A percentile compares a stretch with the other conserved stretches of the same genome.
Evolutionary conservation across 768 basidiomycete species (phyloP).

Genomic region (Coprinopsis strossmayeri): DNA sequence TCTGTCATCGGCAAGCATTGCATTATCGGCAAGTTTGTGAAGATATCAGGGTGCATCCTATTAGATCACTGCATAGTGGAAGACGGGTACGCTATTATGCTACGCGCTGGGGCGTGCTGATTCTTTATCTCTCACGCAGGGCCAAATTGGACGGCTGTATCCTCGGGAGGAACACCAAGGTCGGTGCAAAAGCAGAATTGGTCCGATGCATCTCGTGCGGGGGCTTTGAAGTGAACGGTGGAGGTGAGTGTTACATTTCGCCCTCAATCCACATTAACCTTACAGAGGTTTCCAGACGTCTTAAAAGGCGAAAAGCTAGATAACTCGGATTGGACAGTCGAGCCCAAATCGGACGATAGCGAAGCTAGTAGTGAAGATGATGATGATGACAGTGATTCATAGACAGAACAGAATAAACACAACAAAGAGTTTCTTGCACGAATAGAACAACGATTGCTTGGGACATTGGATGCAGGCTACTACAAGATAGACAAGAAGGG

Average conservation of each 20-base stretch:
- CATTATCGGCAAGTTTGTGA: slow-evolving; percentile 77
- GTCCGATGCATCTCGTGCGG: slow-evolving; percentile 66
- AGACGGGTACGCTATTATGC: slow-evolving; percentile 58
- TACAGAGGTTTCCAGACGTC: too few relatives aligned
- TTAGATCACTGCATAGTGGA: slow-evolving; percentile 86
- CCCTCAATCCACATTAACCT: too few relatives aligned
- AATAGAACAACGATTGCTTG: background rate
- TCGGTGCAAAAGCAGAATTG: slow-evolving; percentile 66
- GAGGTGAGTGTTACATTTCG: slow-evolving; percentile 45
- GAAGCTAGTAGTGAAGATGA: slow-evolving; percentile 5
- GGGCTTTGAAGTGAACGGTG: slow-evolving; percentile 64
- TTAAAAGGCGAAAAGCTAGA: slow-evolving; percentile 38
- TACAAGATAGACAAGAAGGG: slow-evolving; percentile 10
- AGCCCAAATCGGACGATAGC: background rate
- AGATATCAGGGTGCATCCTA: slow-evolving; percentile 74
- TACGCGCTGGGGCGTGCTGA: too few relatives aligned
- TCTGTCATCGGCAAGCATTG: slow-evolving; percentile 80
- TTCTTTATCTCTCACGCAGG: too few relatives aligned
- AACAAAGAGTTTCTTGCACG: background rate
- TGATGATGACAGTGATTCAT: slow-evolving; percentile 8
- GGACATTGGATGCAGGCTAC: too few relatives aligned
- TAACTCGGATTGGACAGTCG: slow-evolving; percentile 30
- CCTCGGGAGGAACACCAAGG: slow-evolving; percentile 65
- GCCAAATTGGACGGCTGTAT: slow-evolving; percentile 75
- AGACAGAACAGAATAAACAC: background rate